A percentile compares a stretch with the other conserved stretches of the same genome.
Conservation (phyloP, 1,284 basidiomycete species). For the Entoloma clypeatum region DNA sequence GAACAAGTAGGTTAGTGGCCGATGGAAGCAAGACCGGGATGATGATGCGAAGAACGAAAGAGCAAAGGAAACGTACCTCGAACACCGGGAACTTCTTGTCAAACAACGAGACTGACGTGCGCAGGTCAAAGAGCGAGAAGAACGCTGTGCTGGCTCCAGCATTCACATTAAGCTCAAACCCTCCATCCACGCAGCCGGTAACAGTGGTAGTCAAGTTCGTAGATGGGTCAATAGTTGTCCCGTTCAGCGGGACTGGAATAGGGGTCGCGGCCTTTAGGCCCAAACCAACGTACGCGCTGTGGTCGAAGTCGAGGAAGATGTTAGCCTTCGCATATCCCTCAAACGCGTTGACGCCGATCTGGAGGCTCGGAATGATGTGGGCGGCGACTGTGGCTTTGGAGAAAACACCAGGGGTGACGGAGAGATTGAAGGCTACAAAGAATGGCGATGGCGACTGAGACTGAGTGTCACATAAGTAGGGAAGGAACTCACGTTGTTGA, state of each 20-base stretch:
- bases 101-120: conserved; percentile 28
- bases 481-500: conserved; percentile 28
- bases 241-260: background rate
- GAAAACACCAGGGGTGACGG: conserved; percentile 35
- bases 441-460: conserved; percentile 4
- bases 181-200: conserved; percentile 34
- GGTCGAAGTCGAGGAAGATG: conserved; percentile 45
- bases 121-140: conserved; percentile 33
- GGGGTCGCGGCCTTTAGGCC: conserved; percentile 25
- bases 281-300: conserved; percentile 36
- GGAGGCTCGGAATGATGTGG: conserved; percentile 47
- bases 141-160: conserved; percentile 36
- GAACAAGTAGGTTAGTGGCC: background rate
- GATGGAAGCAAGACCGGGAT: background rate
- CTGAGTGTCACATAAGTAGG: conserved; percentile 1
- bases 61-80: conserved; percentile 24
- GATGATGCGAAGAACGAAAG: too few species aligned
- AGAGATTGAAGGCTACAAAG: conserved; percentile 37
- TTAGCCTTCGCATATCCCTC: conserved; percentile 32
- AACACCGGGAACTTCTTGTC: conserved; percentile 32
- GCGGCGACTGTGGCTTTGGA: conserved; percentile 40
- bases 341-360: conserved; percentile 41
- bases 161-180: conserved; percentile 32
- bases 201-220: conserved; percentile 5
- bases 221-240: conserved; percentile 4